Conservation (phyloP, 1,284 basidiomycete species). For the Cryptococcus floricola region DNA sequence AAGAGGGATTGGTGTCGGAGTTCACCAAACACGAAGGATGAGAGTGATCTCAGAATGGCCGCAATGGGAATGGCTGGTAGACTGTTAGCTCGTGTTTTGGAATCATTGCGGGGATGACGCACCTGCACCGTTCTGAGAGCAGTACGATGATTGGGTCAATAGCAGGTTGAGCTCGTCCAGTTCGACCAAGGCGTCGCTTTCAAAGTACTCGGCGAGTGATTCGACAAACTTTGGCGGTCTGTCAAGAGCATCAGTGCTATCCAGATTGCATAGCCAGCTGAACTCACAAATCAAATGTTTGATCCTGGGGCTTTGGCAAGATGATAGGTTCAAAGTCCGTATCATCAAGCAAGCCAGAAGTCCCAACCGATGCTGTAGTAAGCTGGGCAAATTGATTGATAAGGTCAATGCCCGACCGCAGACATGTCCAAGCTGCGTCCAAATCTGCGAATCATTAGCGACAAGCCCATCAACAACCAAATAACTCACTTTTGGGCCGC, state of each 20-base stretch:
- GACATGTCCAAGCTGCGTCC: neutral
- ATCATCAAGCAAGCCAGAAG: neutral
- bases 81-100: neutral
- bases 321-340: conserved; percentile 7
- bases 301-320: conserved; percentile 8
- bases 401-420: conserved; percentile 11
- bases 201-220: conserved; percentile 17
- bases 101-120: neutral
- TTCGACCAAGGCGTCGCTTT: conserved; percentile 3
- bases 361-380: neutral
- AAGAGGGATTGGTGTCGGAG: neutral
- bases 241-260: neutral
- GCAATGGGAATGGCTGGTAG: conserved; percentile 19
- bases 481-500: conserved; percentile 3
- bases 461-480: neutral
- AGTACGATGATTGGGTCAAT: neutral
- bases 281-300: conserved; percentile 5
- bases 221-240: conserved; percentile 11
- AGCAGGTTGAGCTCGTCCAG: neutral
- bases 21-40: conserved; percentile 19
- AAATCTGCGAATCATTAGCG: conserved; percentile 4
- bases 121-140: neutral
- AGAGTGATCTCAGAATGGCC: conserved; percentile 20
- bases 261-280: neutral
- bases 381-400: conserved; percentile 8